These are phyloP conservation scores for Colletotrichum sp. DNA, from an alignment of 2,329 filamentous ascomycete genomes.

Conservation along the genomic window DNA sequence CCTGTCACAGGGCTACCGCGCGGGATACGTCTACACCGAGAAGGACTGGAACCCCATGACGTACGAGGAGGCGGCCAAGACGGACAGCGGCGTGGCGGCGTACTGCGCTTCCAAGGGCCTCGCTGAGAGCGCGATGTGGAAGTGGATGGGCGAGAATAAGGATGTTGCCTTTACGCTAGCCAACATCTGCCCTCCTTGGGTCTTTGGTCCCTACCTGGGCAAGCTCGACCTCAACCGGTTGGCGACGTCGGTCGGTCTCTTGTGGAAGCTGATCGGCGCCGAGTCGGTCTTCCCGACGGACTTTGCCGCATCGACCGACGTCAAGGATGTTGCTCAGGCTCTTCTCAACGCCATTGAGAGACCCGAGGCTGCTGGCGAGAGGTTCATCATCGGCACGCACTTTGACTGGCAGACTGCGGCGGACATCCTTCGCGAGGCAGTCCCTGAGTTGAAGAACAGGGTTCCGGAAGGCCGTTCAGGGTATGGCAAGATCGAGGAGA, in stretches of 20 bases:
- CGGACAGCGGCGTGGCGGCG: slow-evolving; percentile 26
- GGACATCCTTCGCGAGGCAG: slow-evolving; percentile 55
- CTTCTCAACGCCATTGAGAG: slow-evolving; percentile 66
- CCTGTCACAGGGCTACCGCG: background rate
- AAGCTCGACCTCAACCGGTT: slow-evolving; percentile 13
- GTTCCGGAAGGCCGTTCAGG: slow-evolving; percentile 23
- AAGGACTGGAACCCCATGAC: slow-evolving; percentile 33
- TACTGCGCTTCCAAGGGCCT: slow-evolving; percentile 54
- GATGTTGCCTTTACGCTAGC: slow-evolving; percentile 60
- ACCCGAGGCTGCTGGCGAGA: slow-evolving; percentile 61
- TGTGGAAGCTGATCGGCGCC: slow-evolving; percentile 22
- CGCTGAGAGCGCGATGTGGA: slow-evolving; percentile 71
- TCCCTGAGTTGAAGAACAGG: slow-evolving; percentile 45
- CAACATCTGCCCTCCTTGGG: slow-evolving; percentile 66
- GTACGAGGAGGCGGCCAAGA: slow-evolving; percentile 20
- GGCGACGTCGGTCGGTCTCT: slow-evolving; percentile 21
- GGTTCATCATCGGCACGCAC: slow-evolving; percentile 67
- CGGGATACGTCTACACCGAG: slow-evolving; percentile 26
- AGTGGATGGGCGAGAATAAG: slow-evolving; percentile 30
- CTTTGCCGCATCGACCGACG: slow-evolving; percentile 56
- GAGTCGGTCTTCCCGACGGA: slow-evolving; percentile 23
- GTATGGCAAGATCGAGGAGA: slow-evolving; percentile 32
- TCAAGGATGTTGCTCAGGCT: slow-evolving; percentile 65
- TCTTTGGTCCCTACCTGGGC: slow-evolving; percentile 61
- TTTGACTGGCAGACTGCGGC: slow-evolving; percentile 65